Evolutionary conservation across 148 eudicot species (phyloP).

Genomic region (Cornus suecica): DNA sequence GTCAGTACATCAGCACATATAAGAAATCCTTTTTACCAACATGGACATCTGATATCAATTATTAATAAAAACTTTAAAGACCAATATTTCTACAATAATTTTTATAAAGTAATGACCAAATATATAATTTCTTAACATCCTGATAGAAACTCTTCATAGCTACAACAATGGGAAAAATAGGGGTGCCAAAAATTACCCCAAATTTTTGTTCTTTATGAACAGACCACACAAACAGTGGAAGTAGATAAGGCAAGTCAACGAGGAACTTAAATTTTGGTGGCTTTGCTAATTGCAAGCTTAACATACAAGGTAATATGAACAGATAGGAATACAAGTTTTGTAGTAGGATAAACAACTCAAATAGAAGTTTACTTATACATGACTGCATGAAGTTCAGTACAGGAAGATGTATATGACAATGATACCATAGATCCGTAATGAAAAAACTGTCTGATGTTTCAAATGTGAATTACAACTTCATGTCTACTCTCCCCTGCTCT

Average conservation of each 20-base stretch:
- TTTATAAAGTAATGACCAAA: background rate
- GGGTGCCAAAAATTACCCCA: background rate
- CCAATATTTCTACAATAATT: background rate
- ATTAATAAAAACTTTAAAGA: background rate
- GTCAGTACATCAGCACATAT: background rate
- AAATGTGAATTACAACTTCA: too few relatives aligned
- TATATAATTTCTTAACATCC: background rate
- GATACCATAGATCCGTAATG: background rate
- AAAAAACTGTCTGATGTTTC: background rate
- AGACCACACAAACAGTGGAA: too few relatives aligned
- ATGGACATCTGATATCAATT: background rate
- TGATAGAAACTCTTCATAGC: background rate
- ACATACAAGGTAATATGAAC: background rate
- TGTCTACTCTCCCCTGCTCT: too few relatives aligned
- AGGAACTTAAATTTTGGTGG: too few relatives aligned
- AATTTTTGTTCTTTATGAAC: too few relatives aligned
- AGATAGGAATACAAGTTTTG: background rate
- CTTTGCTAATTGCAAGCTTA: background rate
- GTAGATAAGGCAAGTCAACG: too few relatives aligned
- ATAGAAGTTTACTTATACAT: background rate
- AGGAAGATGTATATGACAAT: background rate
- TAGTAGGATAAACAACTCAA: background rate
- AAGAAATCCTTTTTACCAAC: background rate
- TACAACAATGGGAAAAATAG: background rate
- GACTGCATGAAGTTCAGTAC: background rate